Conservation (phyloP, 1,284 basidiomycete species). For the Papiliotrema nemorosa region DNA sequence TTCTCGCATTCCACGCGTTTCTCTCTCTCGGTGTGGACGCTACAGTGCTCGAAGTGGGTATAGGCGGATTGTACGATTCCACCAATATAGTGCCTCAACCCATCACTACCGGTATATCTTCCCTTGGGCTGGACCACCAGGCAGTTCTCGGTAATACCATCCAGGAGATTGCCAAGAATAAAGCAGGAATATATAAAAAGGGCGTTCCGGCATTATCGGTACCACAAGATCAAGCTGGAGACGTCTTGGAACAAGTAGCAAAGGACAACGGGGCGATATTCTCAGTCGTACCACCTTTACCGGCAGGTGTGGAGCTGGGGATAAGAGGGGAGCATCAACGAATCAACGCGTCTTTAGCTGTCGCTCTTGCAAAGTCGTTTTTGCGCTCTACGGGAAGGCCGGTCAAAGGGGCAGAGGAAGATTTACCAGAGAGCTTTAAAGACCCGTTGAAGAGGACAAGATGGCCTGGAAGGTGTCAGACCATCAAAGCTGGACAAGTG, state of each 20-base stretch:
- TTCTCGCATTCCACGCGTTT: conserved; percentile 91
- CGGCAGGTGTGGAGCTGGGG: conserved; percentile 55
- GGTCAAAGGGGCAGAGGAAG: conserved; percentile 20
- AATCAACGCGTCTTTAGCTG: conserved; percentile 84
- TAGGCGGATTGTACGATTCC: conserved; percentile 91
- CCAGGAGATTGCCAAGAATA: conserved; percentile 87
- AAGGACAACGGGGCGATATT: conserved; percentile 58
- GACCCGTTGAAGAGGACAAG: conserved; percentile 65
- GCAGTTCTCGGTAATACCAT: conserved; percentile 85
- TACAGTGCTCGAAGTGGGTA: conserved; percentile 93
- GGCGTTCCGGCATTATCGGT: conserved; percentile 83
- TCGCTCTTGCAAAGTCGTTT: conserved; percentile 70
- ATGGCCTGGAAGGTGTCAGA: conserved; percentile 98
- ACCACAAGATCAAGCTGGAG: conserved; percentile 61
- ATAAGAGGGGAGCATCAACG: conserved; percentile 85
- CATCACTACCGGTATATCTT: conserved; percentile 81
- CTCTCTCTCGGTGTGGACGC: conserved; percentile 68
- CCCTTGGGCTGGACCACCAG: conserved; percentile 93
- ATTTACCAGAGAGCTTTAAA: conserved; percentile 58
- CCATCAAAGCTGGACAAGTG: conserved; percentile 61
- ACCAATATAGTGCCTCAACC: conserved; percentile 94
- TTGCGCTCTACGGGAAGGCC: conserved; percentile 50
- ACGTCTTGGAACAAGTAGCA: conserved; percentile 66
- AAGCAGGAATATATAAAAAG: conserved; percentile 94
- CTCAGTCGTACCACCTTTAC: conserved; percentile 34